Evolutionary conservation across 2,329 filamentous ascomycete genomes (phyloP).

Genomic region (Pseudogymnoascus sp.): DNA sequence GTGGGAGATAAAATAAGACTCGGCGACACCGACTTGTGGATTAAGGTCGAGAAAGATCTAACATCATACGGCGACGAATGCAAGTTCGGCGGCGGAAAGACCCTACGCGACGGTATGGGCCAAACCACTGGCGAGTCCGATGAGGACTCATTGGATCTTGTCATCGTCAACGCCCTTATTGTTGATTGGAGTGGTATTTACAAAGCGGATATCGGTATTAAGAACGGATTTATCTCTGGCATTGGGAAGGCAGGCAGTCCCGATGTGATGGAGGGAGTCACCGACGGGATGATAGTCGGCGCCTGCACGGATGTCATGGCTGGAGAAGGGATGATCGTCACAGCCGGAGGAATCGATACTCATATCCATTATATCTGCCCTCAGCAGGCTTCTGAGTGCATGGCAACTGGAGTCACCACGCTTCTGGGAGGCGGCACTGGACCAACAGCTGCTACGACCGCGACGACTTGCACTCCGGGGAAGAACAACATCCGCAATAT

Average conservation of each 20-base stretch:
- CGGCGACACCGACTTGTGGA: constrained; percentile 79
- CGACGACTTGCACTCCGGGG: constrained; percentile 88
- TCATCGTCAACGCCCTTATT: constrained; percentile 82
- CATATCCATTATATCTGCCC: constrained; percentile 96
- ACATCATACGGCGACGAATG: constrained; percentile 88
- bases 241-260: constrained; percentile 95
- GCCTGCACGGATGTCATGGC: constrained; percentile 88
- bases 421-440: constrained; percentile 87
- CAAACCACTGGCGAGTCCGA: constrained; percentile 73
- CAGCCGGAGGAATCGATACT: constrained; percentile 79
- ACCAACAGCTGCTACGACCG: constrained; percentile 83
- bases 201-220: constrained; percentile 94
- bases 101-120: constrained; percentile 89
- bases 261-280: constrained; percentile 90
- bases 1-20: constrained; percentile 77
- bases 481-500: constrained; percentile 77
- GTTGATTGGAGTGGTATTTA: constrained; percentile 89
- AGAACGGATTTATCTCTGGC: constrained; percentile 73
- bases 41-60: constrained; percentile 79
- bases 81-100: constrained; percentile 91
- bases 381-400: constrained; percentile 76
- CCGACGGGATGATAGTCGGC: constrained; percentile 70
- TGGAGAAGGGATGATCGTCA: constrained; percentile 83
- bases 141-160: constrained; percentile 67
- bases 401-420: constrained; percentile 81